Evolutionary conservation across 305 asterid species (phyloP), one percentile per base, ranked within the genome.

Genomic region (Fraxinus angustifolia): DNA sequence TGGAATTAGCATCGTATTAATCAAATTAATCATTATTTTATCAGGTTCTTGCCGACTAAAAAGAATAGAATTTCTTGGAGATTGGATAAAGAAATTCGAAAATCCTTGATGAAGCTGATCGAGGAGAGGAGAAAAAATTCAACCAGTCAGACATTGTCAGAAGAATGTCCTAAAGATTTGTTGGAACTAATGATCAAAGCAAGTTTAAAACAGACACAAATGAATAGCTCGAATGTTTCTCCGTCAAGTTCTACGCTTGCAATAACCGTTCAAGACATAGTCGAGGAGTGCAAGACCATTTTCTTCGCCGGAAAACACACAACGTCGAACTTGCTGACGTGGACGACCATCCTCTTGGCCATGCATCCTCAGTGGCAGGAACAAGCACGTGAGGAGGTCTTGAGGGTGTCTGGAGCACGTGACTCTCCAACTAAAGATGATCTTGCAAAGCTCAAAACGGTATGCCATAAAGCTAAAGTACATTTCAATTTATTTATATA

Each of bases 381-480:
- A 50, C 90, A 89, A 90, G 98, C 99, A 92, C 99, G 99, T 90
- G 99, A 92, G 91, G 99, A 95, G 93, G 98, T 95, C 81, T 84
- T 93, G 35, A 79, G 91, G 73, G 94, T 95, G 75, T 93, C 97
- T 82, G 98, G 98, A 14, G 80, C 97, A 92, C 98, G 94, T 91
- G 96, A 93, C 86, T 81, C 87, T 73, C 98, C 98, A 0, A 83
- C 91, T 79, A 90, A 86, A 88, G 94, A 92, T 65, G 89, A 92
- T 85, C 89, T 93, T 67, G 80, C 96, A 2, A 91, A 91, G 87
- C 99, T 95, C 79, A 95, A 91, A 89, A 93, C 93, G 93, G 99
- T 95, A 90, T 81, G 78, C 5, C 26, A 33, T 31, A 31, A 38
- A 70, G 35, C 3, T n/a, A 26, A 48, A 33, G 33, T 17, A n/a